Base-by-base conservation (phyloP, 129 eudicot species). In the Artemisia annua region DNA sequence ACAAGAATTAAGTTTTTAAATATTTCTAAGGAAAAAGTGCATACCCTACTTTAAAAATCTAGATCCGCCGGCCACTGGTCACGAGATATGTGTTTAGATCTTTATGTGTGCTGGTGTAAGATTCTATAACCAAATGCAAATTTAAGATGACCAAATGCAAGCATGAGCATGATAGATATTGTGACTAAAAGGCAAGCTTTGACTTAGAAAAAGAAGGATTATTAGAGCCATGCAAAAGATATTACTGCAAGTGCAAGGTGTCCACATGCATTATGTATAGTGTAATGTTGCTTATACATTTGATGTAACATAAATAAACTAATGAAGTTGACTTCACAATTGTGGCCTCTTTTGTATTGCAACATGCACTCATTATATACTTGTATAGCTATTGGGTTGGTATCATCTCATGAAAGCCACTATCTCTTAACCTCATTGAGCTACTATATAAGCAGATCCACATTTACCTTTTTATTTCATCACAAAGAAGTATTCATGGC, bases 291-390 rank as follows among this genome's bases (percentile, higher is more conserved):
- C 69, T 16, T 71, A 44, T 61, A 49, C 43, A 74, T 71, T 58
- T 80, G 85, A 84, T 89, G 91, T 78, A 84, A 82, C 88, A 83
- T 75, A 71, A 62, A 64, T 66, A 24, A 4, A 20, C 14, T 48
- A 70, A 73, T 71, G 78, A 62, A 83, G 96, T 89, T 89, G 96
- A 89, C 96, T 84, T 86, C 43, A 57, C 79, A 60, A n/a, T 80
- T 77, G 91, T 83, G 82, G 87, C 90, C 78, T 76, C 78, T 67
- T 69, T 77, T 55, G 77, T 78, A 83, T 67, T 81, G 83, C 86
- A 65, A 75, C 71, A 43, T 82, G 44, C 9, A 39, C 46, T 39
- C 11, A 39, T 39, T 39, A 39, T 8, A 39, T 39, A 39, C 11
- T 7, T 7, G 46, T 39, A 39, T 39, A 39, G 46, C 46, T 39